phyloP scores from a whole-genome alignment of 192 early-diverging fungal genomes.

The Entomortierella lignicola region DNA sequence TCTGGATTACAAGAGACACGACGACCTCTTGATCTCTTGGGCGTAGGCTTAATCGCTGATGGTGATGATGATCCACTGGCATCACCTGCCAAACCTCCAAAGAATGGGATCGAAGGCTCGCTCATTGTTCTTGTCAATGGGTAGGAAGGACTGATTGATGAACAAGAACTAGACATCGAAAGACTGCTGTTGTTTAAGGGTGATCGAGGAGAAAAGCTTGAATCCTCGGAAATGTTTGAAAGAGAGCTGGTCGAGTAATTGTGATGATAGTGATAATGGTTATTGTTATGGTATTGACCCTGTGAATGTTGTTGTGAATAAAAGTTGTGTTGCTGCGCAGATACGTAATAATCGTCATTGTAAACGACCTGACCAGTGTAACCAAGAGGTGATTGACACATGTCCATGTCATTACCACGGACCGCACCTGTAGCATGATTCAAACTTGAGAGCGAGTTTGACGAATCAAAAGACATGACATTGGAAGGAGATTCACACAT shows the following conservation, averaged over 20 bases:
- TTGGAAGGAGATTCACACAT: conserved; percentile 34
- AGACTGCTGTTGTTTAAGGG: conserved; percentile 30
- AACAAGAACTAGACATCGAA: conserved; percentile 18
- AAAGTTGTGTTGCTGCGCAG: conserved; percentile 47
- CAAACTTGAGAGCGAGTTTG: conserved; percentile 16
- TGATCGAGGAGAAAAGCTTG: conserved; percentile 32
- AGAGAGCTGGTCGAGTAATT: conserved; percentile 42
- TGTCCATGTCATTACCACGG: conserved; percentile 7
- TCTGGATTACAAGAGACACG: conserved; percentile 66
- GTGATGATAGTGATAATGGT: conserved; percentile 28
- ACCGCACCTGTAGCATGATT: conserved; percentile 39
- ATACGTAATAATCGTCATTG: conserved; percentile 45
- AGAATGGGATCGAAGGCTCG: conserved; percentile 36
- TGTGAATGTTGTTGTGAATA: conserved; percentile 47
- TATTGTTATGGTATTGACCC: conserved; percentile 32
- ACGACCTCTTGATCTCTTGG: conserved; percentile 61
- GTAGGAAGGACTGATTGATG: conserved; percentile 26
- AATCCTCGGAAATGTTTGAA: conserved; percentile 38
- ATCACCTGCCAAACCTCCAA: conserved; percentile 15
- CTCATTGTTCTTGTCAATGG: conserved; percentile 41
- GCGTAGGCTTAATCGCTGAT: conserved; percentile 52
- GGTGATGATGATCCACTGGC: not conserved
- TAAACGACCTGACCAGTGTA: conserved; percentile 43
- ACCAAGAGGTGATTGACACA: conserved; percentile 29
- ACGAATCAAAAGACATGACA: conserved; percentile 14